Conservation (phyloP, 129 eudicot species). For the Centaurea solstitialis region DNA sequence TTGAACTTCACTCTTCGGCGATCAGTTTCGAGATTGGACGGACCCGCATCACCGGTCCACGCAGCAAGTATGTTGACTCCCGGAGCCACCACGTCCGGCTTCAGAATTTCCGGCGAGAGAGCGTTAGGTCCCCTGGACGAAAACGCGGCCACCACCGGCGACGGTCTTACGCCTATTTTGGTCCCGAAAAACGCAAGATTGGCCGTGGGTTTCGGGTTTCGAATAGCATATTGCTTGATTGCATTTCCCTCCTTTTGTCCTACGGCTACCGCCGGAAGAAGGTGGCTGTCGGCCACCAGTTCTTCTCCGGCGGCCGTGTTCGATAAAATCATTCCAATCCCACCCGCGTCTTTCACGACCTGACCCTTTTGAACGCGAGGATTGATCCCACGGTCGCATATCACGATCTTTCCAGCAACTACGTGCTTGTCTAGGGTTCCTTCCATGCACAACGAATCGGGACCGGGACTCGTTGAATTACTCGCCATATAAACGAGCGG, state of each 20-base stretch:
- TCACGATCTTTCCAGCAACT: constrained; percentile 79
- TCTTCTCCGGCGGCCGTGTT: constrained; percentile 93
- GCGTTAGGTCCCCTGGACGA: constrained; percentile 91
- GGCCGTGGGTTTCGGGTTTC: constrained; percentile 51
- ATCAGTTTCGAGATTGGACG: constrained; percentile 71
- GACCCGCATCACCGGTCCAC: constrained; percentile 74
- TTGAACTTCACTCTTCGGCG: constrained; percentile 68
- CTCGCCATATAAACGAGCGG: constrained; percentile 71
- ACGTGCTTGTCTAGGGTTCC: constrained; percentile 65
- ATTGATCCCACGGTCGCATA: constrained; percentile 85
- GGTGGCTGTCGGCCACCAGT: constrained; percentile 83
- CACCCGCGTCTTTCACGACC: constrained; percentile 91
- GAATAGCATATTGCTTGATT: constrained; percentile 61
- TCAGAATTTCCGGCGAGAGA: constrained; percentile 63
- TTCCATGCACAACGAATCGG: constrained; percentile 79
- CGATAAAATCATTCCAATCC: constrained; percentile 81
- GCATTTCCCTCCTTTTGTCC: constrained; percentile 69
- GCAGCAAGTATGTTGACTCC: constrained; percentile 98
- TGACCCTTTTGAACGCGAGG: constrained; percentile 94
- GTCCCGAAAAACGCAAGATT: constrained; percentile 77
- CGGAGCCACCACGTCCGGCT: constrained; percentile 90
- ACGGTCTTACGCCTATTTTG: constrained; percentile 56
- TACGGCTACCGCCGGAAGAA: constrained; percentile 79
- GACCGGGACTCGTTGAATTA: constrained; percentile 66
- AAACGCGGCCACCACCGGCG: constrained; percentile 94